Evolutionary conservation across 2,329 filamentous ascomycete species (phyloP).

Genomic region (Ambrosiella xylebori): DNA sequence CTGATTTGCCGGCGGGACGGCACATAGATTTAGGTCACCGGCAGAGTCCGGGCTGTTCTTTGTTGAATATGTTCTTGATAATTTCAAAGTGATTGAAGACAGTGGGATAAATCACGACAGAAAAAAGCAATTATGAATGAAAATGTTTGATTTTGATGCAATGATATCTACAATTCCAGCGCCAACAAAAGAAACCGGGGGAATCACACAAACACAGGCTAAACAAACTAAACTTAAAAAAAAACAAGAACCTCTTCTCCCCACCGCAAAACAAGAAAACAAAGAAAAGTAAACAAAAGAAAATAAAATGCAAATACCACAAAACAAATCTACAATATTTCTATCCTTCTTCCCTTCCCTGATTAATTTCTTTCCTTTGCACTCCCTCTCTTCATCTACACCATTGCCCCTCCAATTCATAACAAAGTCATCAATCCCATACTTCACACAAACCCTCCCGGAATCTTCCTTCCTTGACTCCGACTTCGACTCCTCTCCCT

Average conservation of each 20-base stretch:
- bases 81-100: too few relatives aligned
- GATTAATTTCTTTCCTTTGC: too few relatives aligned
- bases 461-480: neutral
- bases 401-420: too few relatives aligned
- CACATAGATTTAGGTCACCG: neutral
- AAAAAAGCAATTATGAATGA: neutral
- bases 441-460: neutral
- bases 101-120: too few relatives aligned
- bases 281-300: too few relatives aligned
- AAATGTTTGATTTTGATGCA: neutral
- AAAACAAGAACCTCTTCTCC: too few relatives aligned
- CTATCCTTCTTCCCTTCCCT: too few relatives aligned
- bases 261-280: neutral
- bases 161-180: neutral
- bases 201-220: neutral
- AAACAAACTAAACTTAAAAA: neutral
- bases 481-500: constrained; percentile 1
- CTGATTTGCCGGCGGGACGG: constrained; percentile 22
- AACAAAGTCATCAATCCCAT: neutral
- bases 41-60: too few relatives aligned
- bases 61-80: too few relatives aligned
- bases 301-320: too few relatives aligned
- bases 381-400: too few relatives aligned
- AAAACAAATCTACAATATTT: too few relatives aligned
- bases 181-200: constrained; percentile 3